Conservation (phyloP, 306 rosid species). For the Lathyrus tuberosus region DNA sequence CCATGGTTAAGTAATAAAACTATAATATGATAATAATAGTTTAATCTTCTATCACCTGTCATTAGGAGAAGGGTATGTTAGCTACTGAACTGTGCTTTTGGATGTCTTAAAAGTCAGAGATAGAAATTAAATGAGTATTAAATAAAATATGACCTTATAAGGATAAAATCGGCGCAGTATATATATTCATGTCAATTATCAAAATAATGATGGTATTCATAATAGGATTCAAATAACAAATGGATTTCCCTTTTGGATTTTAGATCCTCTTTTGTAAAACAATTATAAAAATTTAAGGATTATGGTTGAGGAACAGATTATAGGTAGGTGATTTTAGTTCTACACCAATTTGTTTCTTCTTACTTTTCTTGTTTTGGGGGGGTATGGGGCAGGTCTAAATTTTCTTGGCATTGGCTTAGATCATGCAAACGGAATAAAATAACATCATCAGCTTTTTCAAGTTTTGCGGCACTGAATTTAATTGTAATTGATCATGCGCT, state of each 20-base stretch:
- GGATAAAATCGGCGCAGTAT: conserved; percentile 17
- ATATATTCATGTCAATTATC: conserved; percentile 9
- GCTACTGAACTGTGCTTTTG: conserved; percentile 7
- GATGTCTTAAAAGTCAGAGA: conserved; percentile 29
- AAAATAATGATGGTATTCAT: not conserved
- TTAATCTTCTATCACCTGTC: too few relatives aligned
- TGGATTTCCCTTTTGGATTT: not conserved
- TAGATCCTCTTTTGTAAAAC: not conserved
- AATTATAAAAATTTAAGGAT: not conserved
- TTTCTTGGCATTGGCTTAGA: not conserved
- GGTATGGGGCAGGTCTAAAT: not conserved
- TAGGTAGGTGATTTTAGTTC: not conserved
- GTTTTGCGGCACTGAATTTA: too few relatives aligned
- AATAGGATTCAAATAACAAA: not conserved
- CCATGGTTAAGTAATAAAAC: too few relatives aligned
- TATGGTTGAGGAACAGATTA: not conserved
- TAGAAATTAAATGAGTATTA: too few relatives aligned
- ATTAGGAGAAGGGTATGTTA: not conserved
- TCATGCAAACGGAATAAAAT: not conserved
- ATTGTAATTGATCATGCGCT: too few relatives aligned
- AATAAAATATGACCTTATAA: not conserved
- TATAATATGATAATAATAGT: too few relatives aligned
- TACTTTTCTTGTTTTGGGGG: not conserved
- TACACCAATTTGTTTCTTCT: not conserved
- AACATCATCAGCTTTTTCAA: not conserved